Base-by-base conservation (phyloP, 2,329 filamentous ascomycete species). In the Penicillium sp. region DNA sequence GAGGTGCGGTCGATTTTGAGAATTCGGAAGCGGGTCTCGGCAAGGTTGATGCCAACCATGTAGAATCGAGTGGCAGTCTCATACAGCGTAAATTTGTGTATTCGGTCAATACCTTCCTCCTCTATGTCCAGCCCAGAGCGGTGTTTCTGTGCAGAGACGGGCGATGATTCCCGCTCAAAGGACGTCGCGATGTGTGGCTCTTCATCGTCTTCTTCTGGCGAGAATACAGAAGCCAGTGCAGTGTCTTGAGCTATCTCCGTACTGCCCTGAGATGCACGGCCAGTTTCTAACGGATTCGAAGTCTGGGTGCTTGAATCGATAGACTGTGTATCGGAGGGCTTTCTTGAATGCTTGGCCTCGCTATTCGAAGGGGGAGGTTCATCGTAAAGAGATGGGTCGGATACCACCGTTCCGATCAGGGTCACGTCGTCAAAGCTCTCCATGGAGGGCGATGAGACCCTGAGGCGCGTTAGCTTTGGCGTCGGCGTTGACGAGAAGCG, bases 61-160 rank as follows among this genome's bases (percentile, higher is more conserved):
- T 96, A 99, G 72, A 94, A 99, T 47, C 90, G 84, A 50, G 87
- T 90, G 12, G 90, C 89, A 3, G 94, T 99, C 76, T 99, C 94
- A 73, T 99, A 97, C 21, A 99, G 77, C n/a, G 89, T 94, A 73
- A 96, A 97, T 66, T 94, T 95, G 77, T 96, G 91, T 90, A 99
- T 96, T 50, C 78, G 79, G 52, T 75, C 77, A 42, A 81, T 73
- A 2, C 77, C 76, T 49, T 80, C 74, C 51, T 77, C 75, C 12
- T 71, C 69, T 10, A 66, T 67, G 16, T 72, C 67, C 42, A 67
- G 53, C 4, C 66, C 67, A 6, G 67, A 68, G 41, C 69, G 69
- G 39, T 70, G 70, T 47, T 72, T 72, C 48, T 73, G 74, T 2
- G 70, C 63, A 2, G 66, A 68, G 12, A 68, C 66, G 2, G 71